These are phyloP conservation scores for Yamadazyma akitaensis DNA, from an alignment of 805 yeast species.

Conservation along the genomic window DNA sequence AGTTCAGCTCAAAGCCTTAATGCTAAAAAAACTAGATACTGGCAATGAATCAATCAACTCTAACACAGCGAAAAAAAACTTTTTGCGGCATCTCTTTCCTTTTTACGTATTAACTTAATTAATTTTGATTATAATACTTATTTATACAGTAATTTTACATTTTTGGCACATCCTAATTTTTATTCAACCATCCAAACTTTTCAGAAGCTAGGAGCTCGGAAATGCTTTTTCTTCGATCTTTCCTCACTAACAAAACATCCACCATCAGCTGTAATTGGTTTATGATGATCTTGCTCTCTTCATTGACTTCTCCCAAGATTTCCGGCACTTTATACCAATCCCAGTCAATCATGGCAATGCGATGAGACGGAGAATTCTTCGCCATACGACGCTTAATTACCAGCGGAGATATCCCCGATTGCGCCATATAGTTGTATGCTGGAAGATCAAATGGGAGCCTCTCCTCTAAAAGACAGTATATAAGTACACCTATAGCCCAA, in stretches of 20 bases:
- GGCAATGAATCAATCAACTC: no score
- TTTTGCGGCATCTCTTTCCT: no score
- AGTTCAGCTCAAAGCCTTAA: not conserved
- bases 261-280: constrained; percentile 25
- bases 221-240: constrained; percentile 29
- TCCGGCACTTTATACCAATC: constrained; percentile 57
- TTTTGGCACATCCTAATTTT: not conserved
- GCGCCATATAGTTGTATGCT: constrained; percentile 43
- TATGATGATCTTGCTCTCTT: constrained; percentile 18
- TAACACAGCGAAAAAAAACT: no score
- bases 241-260: constrained; percentile 34
- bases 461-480: constrained; percentile 80
- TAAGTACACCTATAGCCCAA: constrained; percentile 94
- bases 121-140: no score
- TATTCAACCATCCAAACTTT: not conserved
- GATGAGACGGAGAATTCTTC: constrained; percentile 65
- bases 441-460: constrained; percentile 90
- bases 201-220: constrained; percentile 13
- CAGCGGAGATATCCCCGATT: constrained; percentile 35
- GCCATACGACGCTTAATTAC: constrained; percentile 41
- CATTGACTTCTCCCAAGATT: constrained; percentile 10
- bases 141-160: not conserved
- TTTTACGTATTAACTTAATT: no score
- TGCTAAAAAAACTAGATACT: not conserved
- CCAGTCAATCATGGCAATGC: constrained; percentile 94